Evolutionary conservation across 805 yeast genomes (phyloP).

Genomic region (Starmera amethionina): DNA sequence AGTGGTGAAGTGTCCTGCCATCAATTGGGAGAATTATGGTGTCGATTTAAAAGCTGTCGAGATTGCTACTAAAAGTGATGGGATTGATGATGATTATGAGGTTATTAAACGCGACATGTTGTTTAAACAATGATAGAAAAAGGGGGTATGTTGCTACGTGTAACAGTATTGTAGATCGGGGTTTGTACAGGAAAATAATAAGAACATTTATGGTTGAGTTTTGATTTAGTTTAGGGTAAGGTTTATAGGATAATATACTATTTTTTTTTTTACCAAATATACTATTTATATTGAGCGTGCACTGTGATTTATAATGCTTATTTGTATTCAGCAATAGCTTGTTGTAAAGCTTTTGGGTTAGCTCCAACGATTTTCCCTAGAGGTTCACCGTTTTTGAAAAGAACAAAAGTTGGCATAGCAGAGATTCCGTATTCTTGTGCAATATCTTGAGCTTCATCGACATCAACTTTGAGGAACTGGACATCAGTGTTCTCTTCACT

Average conservation of each 20-base stretch:
- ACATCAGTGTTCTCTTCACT: conserved; percentile 33
- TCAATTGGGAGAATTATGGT: conserved; percentile 18
- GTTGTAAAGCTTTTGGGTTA: conserved; percentile 23
- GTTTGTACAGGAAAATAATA: too few relatives aligned
- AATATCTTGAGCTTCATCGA: conserved; percentile 50
- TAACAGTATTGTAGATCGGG: too few relatives aligned
- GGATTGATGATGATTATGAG: conserved; percentile 17
- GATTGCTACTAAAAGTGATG: conserved; percentile 4
- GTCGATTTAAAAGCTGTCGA: conserved; percentile 9
- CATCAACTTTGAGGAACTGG: conserved; percentile 60
- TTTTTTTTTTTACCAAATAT: too few relatives aligned
- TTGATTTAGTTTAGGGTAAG: too few relatives aligned
- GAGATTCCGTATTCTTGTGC: conserved; percentile 52
- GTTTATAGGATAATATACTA: too few relatives aligned
- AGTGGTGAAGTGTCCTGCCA: conserved; percentile 14
- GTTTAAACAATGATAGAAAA: conserved; percentile 3
- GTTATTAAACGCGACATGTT: conserved; percentile 17
- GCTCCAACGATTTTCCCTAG: conserved; percentile 60
- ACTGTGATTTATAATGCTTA: conserved; percentile 1
- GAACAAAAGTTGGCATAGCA: conserved; percentile 71
- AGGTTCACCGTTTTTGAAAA: conserved; percentile 51
- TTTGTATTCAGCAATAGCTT: conserved; percentile 21
- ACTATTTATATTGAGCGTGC: too few relatives aligned
- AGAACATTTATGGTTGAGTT: too few relatives aligned
- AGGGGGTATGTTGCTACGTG: background rate